Conservation (phyloP, 345 rosid genomes). For the Salix koriyanagi region DNA sequence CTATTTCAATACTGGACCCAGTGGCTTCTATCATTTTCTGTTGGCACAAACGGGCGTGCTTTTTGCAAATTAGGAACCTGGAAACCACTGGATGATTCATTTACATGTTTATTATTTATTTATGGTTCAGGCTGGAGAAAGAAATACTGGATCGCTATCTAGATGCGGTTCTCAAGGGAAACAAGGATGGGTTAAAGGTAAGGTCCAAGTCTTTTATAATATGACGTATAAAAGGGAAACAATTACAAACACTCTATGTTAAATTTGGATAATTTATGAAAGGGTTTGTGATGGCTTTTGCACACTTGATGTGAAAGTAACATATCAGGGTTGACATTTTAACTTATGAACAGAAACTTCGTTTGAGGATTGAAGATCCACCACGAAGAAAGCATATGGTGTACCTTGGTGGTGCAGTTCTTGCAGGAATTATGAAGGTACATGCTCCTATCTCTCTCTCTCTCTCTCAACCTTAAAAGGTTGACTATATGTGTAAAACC, state of each 20-base stretch:
- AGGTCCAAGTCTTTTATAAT: neutral
- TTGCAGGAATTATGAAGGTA: constrained; percentile 99
- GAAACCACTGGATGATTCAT: constrained; percentile 5
- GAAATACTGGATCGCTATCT: constrained; percentile 90
- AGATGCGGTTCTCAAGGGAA: constrained; percentile 87
- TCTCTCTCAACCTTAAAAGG: neutral
- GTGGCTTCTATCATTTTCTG: constrained; percentile 1
- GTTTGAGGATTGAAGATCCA: constrained; percentile 89
- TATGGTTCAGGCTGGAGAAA: constrained; percentile 72
- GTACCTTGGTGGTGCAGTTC: constrained; percentile 95
- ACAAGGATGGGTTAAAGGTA: constrained; percentile 95
- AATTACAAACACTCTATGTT: neutral
- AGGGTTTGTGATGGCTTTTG: neutral
- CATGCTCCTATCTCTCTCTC: constrained; percentile 9
- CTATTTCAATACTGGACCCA: neutral
- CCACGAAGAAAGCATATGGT: constrained; percentile 99
- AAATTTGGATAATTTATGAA: neutral
- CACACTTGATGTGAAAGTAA: neutral
- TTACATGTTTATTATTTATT: neutral
- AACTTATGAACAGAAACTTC: constrained; percentile 54
- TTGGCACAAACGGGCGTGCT: neutral
- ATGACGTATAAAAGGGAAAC: neutral
- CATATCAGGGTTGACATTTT: neutral
- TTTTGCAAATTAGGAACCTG: neutral
- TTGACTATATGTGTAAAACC: neutral